Evolutionary conservation across 805 yeast genomes (phyloP).

Genomic region (Clavispora carvajalis): DNA sequence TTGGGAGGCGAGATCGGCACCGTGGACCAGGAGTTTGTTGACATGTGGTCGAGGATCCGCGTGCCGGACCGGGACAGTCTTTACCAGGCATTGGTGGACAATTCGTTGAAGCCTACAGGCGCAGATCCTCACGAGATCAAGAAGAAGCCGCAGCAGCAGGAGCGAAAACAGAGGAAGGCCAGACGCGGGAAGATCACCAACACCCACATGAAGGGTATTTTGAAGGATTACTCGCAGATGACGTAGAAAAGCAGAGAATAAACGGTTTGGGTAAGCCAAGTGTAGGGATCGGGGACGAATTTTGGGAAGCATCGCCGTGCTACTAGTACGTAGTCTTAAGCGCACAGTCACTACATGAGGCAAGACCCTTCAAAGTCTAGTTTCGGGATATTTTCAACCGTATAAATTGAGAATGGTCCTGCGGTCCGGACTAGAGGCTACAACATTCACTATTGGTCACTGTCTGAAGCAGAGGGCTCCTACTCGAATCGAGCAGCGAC

Average conservation of each 20-base stretch:
- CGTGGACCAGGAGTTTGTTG: conserved; percentile 77
- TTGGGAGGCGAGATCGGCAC: conserved; percentile 65
- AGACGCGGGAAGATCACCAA: conserved; percentile 93
- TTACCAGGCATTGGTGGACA: conserved; percentile 69
- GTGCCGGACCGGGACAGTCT: conserved; percentile 80
- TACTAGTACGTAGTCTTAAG: no score
- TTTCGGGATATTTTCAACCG: no score
- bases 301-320: no score
- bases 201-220: conserved; percentile 92
- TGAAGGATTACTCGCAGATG: conserved; percentile 68
- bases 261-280: neutral
- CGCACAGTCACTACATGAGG: no score
- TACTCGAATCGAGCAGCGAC: no score
- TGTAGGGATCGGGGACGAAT: no score
- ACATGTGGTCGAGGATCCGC: conserved; percentile 72
- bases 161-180: conserved; percentile 83
- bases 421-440: no score
- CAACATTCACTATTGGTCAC: no score
- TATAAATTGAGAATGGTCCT: no score
- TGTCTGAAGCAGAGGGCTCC: no score
- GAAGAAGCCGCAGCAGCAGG: conserved; percentile 51
- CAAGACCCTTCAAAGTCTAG: no score
- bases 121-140: conserved; percentile 95
- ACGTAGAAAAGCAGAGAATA: conserved; percentile 14
- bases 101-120: conserved; percentile 93